These are phyloP conservation scores for Termitomyces sp. DNA, from an alignment of 768 basidiomycete genomes.

Conservation along the genomic window DNA sequence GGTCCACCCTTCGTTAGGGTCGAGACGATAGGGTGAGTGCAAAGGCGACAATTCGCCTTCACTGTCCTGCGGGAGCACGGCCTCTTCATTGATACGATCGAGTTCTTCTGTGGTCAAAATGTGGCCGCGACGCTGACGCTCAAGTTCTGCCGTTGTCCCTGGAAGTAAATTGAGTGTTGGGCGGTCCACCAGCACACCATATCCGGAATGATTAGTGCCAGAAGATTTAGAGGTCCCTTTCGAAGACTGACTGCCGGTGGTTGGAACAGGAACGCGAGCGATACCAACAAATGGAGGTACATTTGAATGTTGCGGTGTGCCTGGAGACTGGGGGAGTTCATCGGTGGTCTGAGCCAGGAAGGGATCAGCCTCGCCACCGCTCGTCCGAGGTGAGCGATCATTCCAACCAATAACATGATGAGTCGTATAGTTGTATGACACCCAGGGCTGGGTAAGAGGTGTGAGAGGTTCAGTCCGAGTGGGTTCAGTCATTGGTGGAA, in stretches of 20 bases:
- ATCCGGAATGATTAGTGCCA: conserved; percentile 42
- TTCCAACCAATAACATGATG: conserved; percentile 37
- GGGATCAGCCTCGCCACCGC: conserved; percentile 67
- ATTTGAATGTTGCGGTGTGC: conserved; percentile 20
- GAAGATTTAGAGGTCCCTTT: conserved; percentile 33
- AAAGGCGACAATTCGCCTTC: conserved; percentile 12
- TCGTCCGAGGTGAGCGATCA: conserved; percentile 65
- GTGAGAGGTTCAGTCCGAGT: background rate
- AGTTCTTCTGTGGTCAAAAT: conserved; percentile 36
- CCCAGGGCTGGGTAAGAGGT: background rate
- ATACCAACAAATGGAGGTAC: conserved; percentile 27
- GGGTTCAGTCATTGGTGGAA: background rate
- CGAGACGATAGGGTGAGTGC: conserved; percentile 33
- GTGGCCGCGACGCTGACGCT: conserved; percentile 29
- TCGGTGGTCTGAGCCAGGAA: conserved; percentile 45
- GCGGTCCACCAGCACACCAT: conserved; percentile 39
- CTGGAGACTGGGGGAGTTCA: conserved; percentile 10
- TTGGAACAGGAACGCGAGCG: conserved; percentile 37
- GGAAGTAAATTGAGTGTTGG: conserved; percentile 37
- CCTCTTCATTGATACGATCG: conserved; percentile 33
- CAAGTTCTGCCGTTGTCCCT: conserved; percentile 28
- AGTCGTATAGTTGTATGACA: conserved; percentile 15
- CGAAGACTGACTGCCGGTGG: conserved; percentile 32
- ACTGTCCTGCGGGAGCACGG: conserved; percentile 29
- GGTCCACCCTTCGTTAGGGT: conserved; percentile 14